Evolutionary conservation across 2,329 filamentous ascomycete genomes (phyloP).

Genomic region (Lasiodiplodia sp.): DNA sequence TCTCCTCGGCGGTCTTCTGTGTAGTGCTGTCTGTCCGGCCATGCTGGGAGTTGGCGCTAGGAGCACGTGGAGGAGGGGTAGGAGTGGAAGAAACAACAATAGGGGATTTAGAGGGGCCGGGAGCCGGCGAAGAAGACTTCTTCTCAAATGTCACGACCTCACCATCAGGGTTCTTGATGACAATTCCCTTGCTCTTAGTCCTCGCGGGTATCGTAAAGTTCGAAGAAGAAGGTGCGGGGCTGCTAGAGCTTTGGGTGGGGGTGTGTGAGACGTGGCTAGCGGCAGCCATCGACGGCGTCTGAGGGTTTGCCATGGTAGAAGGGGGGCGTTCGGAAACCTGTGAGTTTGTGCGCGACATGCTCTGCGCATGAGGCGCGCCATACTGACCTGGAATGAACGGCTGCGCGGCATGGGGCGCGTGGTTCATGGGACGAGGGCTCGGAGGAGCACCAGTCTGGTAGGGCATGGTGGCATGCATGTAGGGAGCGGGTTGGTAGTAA

Average conservation of each 20-base stretch:
- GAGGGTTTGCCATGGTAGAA: conserved; percentile 67
- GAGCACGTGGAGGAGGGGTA: conserved; percentile 72
- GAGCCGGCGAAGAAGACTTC: conserved; percentile 52
- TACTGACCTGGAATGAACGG: conserved; percentile 62
- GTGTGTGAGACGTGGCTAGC: conserved; percentile 55
- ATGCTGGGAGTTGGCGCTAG: conserved; percentile 71
- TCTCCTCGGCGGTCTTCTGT: conserved; percentile 78
- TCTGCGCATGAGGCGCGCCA: conserved; percentile 65
- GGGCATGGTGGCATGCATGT: conserved; percentile 46
- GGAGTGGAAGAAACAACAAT: conserved; percentile 80
- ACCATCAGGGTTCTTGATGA: conserved; percentile 84
- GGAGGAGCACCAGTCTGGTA: conserved; percentile 50
- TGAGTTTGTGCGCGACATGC: conserved; percentile 78
- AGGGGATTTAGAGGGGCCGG: conserved; percentile 63
- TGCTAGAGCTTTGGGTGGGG: conserved; percentile 64
- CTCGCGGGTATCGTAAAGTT: conserved; percentile 68
- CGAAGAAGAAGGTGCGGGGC: conserved; percentile 67
- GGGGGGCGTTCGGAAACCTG: conserved; percentile 64
- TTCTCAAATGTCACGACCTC: conserved; percentile 73
- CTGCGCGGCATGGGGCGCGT: conserved; percentile 54
- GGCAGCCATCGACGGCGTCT: conserved; percentile 58
- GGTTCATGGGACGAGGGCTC: conserved; percentile 56
- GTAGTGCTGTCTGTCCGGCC: conserved; percentile 73
- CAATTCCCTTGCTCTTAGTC: conserved; percentile 76
- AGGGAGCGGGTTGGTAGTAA: conserved; percentile 54